phyloP scores from a whole-genome alignment of 371 early-diverging fungal genomes.

The Rhizopus stolonifer region DNA sequence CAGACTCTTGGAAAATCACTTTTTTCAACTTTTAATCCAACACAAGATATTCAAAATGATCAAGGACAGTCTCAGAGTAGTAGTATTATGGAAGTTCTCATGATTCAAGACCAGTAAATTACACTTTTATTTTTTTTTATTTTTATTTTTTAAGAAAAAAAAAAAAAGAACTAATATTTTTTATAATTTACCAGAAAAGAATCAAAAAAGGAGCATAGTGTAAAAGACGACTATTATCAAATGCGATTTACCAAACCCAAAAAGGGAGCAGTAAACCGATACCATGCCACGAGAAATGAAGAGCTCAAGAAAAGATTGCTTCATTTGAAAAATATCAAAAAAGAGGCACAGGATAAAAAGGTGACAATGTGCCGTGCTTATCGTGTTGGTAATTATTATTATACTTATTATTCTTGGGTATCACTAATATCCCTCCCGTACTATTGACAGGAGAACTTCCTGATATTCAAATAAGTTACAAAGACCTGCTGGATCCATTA shows the following conservation, averaged over 20 bases:
- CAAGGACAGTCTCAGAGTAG: background rate
- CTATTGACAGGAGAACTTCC: slow-evolving; percentile 74
- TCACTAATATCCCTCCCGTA: no score
- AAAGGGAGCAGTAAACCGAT: slow-evolving; percentile 4
- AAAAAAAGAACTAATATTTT: no score
- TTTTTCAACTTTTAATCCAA: slow-evolving; percentile 19
- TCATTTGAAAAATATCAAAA: slow-evolving; percentile 23
- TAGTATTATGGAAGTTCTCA: background rate
- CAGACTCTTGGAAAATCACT: slow-evolving; percentile 20
- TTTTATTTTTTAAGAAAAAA: background rate
- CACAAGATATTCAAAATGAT: background rate
- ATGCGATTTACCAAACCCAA: slow-evolving; percentile 4
- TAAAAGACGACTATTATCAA: background rate
- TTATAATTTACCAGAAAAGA: no score
- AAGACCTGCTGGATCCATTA: slow-evolving; percentile 67
- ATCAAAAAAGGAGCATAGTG: no score
- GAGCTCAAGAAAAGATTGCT: slow-evolving; percentile 20
- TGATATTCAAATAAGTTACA: slow-evolving; percentile 69
- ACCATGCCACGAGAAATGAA: slow-evolving; percentile 40
- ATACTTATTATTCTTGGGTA: no score
- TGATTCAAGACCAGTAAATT: background rate
- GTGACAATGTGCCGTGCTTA: slow-evolving; percentile 66
- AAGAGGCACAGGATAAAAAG: slow-evolving; percentile 51
- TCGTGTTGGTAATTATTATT: slow-evolving; percentile 40
- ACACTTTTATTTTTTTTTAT: background rate